Evolutionary conservation across 345 rosid species (phyloP), one percentile per base, ranked within the genome.

Genomic region (Toxicodendron radicans): DNA sequence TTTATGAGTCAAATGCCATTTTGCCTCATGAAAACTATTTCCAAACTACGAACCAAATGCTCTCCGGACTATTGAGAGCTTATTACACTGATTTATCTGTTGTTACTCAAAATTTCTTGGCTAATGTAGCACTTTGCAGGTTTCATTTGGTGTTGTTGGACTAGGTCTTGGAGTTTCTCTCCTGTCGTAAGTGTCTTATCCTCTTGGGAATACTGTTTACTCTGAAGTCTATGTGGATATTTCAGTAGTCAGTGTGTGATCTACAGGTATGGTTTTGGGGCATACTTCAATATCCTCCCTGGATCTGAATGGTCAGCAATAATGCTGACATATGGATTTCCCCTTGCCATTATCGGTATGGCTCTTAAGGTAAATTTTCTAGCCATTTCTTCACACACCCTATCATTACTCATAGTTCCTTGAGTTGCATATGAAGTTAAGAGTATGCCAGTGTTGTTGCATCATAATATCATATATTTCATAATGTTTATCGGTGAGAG

Each of bases 271-370:
- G 99, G 98, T 71, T 93, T 95, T 72, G 96, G 98, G 17, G 99
- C 99, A 0, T 95, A 95, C 73, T 95, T 95, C 70, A 95, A 87
- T 73, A 82, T 95, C 80, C 89, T 95, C 41, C 97, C 99, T 2
- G 98, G 99, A 75, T 88, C 99, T 24, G 99, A 95, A 74, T 95
- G 99, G 99, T 93, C 99, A 0, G 99, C 97, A 2, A 23, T 95
- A 58, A 91, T 93, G 98, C 82, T 95, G 32, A 95, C 99, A 1
- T 95, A 95, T 83, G 96, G 99, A 46, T 95, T 95, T 72, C 99
- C 99, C 38, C 97, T 93, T 75, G 95, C 99, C 51, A 87, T 95
- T 24, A 95, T 95, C 2, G 99, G 99, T 72, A 95, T 95, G 99
- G 98, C 98, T 62, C 90, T 95, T 80, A 93, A 95, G 98, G 98